Evolutionary conservation across 2,329 filamentous ascomycete genomes (phyloP).

Genomic region (Meredithiella fracta): DNA sequence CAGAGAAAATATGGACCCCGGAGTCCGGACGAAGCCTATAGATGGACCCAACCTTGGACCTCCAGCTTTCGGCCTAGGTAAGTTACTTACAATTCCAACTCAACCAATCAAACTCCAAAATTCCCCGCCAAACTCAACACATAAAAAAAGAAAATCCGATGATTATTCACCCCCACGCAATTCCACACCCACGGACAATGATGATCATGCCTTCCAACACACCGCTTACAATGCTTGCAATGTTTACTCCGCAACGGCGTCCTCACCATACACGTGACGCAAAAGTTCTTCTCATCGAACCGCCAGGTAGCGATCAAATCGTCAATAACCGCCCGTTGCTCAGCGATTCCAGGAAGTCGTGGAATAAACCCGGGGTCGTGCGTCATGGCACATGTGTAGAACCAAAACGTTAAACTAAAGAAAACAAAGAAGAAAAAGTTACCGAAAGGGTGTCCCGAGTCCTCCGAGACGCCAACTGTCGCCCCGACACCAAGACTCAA

Average conservation of each 20-base stretch:
- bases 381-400: conserved; percentile 73
- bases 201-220: conserved; percentile 91
- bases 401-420: conserved; percentile 57
- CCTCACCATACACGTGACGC: conserved; percentile 83
- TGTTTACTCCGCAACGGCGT: conserved; percentile 90
- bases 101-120: conserved; percentile 55
- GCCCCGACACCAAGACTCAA: background rate
- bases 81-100: conserved; percentile 54
- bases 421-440: conserved; percentile 59
- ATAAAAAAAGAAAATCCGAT: conserved; percentile 89
- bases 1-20: too few relatives aligned
- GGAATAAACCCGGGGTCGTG: conserved; percentile 87
- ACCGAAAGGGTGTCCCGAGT: conserved; percentile 42
- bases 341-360: conserved; percentile 72
- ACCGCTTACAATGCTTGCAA: conserved; percentile 78
- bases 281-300: conserved; percentile 90
- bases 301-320: conserved; percentile 72
- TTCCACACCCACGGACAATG: conserved; percentile 98
- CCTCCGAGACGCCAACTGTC: conserved; percentile 26
- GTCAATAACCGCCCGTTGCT: conserved; percentile 78
- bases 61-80: too few relatives aligned
- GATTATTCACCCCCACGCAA: conserved; percentile 88
- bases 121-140: conserved; percentile 61
- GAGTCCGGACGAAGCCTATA: too few relatives aligned
- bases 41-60: too few relatives aligned